A percentile compares a stretch with the other conserved stretches of the same genome.
Conservation (phyloP, 169 alveolate genomes). For the Cryptosporidium tyzzeri region DNA sequence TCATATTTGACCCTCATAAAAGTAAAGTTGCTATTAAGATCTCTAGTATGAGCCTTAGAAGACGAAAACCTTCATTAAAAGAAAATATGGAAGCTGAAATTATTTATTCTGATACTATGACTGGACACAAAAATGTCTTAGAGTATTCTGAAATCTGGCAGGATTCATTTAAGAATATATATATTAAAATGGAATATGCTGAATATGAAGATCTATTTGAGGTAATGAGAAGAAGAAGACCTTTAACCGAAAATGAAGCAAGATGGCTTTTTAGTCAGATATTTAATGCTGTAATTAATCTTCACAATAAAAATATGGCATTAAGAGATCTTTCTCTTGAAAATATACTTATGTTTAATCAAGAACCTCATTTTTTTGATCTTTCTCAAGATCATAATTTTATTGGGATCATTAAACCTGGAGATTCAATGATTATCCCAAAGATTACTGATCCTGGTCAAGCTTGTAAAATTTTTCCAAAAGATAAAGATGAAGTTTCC, state of each 20-base stretch:
- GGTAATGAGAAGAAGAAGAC: constrained; percentile 79
- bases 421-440: constrained; percentile 79
- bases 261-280: constrained; percentile 80
- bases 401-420: constrained; percentile 44
- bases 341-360: constrained; percentile 81
- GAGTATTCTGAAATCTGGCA: constrained; percentile 74
- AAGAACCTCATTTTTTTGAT: constrained; percentile 73
- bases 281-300: constrained; percentile 72
- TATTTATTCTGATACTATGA: constrained; percentile 29
- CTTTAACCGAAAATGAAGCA: constrained; percentile 80
- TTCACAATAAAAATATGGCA: constrained; percentile 79
- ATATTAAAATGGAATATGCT: constrained; percentile 80
- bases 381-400: constrained; percentile 1
- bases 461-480: constrained; percentile 79
- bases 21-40: constrained; percentile 43
- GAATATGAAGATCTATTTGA: constrained; percentile 80
- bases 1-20: constrained; percentile 11
- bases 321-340: constrained; percentile 81
- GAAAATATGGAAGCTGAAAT: constrained; percentile 69
- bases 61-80: constrained; percentile 54
- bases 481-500: constrained; percentile 23
- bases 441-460: constrained; percentile 85
- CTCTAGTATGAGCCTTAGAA: constrained; percentile 54
- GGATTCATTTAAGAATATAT: constrained; percentile 62
- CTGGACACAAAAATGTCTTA: constrained; percentile 45